These are phyloP conservation scores for Colletotrichum sp. DNA, from an alignment of 2,329 filamentous ascomycete species.

Conservation along the genomic window DNA sequence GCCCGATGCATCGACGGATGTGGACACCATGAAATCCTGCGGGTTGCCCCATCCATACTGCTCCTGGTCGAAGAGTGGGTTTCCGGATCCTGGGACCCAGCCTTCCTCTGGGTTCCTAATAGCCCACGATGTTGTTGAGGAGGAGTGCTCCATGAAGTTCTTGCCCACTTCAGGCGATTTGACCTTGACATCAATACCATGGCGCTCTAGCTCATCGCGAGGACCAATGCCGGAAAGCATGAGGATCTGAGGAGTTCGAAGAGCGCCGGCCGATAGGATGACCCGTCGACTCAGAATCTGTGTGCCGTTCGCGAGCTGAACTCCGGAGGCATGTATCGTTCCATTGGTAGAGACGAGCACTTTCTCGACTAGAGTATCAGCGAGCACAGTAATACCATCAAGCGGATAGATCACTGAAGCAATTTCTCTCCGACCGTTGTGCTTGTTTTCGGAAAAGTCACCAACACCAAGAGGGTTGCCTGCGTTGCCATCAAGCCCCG, in stretches of 20 bases:
- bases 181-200: background rate
- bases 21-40: background rate
- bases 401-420: background rate
- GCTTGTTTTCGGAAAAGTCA: background rate
- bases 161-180: background rate
- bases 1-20: background rate
- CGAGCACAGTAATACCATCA: background rate
- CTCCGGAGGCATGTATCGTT: accelerated
- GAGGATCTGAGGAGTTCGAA: background rate
- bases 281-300: accelerated
- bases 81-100: background rate
- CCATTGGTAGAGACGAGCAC: background rate
- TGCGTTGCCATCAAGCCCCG: background rate
- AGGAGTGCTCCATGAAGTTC: background rate
- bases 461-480: background rate
- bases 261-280: background rate
- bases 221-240: background rate
- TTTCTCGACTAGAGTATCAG: background rate
- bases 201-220: background rate
- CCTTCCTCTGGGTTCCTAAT: background rate
- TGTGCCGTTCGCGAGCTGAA: background rate
- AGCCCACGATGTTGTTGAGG: background rate
- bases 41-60: background rate
- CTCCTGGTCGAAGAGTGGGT: background rate
- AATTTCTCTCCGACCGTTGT: background rate